Evolutionary conservation across 2,329 filamentous ascomycete species (phyloP).

Genomic region (Rachicladosporium sp.): DNA sequence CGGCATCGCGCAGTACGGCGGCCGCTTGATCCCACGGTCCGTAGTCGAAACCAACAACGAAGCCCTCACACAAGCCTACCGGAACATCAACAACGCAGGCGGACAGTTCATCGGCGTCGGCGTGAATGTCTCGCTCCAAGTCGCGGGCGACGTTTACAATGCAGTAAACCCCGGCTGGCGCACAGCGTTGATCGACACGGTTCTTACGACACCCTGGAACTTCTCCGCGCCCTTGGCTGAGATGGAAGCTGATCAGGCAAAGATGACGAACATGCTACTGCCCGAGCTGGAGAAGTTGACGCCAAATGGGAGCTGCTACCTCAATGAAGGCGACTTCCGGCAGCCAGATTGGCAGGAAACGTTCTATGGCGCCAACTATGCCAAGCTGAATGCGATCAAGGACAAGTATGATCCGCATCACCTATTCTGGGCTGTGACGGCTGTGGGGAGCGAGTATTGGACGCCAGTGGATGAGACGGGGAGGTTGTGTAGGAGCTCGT

Average conservation of each 20-base stretch:
- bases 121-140: slow-evolving; percentile 25
- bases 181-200: slow-evolving; percentile 23
- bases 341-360: slow-evolving; percentile 29
- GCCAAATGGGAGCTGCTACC: slow-evolving; percentile 28
- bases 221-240: slow-evolving; percentile 26
- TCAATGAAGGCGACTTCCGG: slow-evolving; percentile 22
- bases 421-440: slow-evolving; percentile 30
- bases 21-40: slow-evolving; percentile 24
- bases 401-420: slow-evolving; percentile 29
- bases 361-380: slow-evolving; percentile 33
- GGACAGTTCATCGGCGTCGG: slow-evolving; percentile 27
- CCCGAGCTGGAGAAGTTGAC: slow-evolving; percentile 28
- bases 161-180: slow-evolving; percentile 30
- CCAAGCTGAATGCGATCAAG: slow-evolving; percentile 26
- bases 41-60: slow-evolving; percentile 20
- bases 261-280: slow-evolving; percentile 29
- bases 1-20: slow-evolving; percentile 17
- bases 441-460: slow-evolving; percentile 29
- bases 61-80: slow-evolving; percentile 22
- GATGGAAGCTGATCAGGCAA: slow-evolving; percentile 25
- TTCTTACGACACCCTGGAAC: slow-evolving; percentile 27
- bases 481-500: slow-evolving; percentile 10
- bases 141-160: slow-evolving; percentile 25
- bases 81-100: slow-evolving; percentile 24
- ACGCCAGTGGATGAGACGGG: slow-evolving; percentile 7